Evolutionary conservation across 2,329 filamentous ascomycete species (phyloP).

Genomic region (Fusarium falciforme): DNA sequence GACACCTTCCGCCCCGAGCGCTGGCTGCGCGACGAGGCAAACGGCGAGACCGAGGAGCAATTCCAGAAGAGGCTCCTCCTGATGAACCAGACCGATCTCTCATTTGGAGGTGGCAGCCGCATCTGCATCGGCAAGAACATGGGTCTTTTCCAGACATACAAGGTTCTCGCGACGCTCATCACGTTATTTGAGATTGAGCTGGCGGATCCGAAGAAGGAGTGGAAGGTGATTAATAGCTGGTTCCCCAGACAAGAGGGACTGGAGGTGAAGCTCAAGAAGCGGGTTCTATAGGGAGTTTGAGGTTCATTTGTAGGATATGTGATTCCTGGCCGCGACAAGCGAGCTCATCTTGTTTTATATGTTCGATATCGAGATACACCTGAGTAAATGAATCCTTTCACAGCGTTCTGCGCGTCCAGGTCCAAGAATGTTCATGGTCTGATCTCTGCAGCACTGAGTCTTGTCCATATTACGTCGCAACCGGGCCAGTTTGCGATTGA

Average conservation of each 20-base stretch:
- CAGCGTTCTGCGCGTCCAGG: background rate
- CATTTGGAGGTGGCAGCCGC: constrained; percentile 56
- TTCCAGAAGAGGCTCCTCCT: constrained; percentile 42
- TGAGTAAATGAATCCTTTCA: background rate
- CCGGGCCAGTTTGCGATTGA: background rate
- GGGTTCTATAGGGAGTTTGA: background rate
- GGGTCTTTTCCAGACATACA: constrained; percentile 56
- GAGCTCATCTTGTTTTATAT: background rate
- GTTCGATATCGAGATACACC: background rate
- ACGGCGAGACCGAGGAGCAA: constrained; percentile 29
- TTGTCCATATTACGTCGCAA: background rate
- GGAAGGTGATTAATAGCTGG: constrained; percentile 40
- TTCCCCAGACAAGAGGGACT: constrained; percentile 25
- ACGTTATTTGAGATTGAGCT: constrained; percentile 50
- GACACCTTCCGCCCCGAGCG: constrained; percentile 58
- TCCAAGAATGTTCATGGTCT: background rate
- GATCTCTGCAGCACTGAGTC: background rate
- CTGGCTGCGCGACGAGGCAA: constrained; percentile 38
- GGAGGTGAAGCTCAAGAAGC: constrained; percentile 3
- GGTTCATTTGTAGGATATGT: background rate
- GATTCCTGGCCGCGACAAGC: background rate
- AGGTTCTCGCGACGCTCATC: constrained; percentile 59
- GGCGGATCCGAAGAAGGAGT: constrained; percentile 31
- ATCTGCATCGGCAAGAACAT: constrained; percentile 57
- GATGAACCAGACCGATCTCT: constrained; percentile 53